These are phyloP conservation scores for Aspergillus affinis DNA, from an alignment of 495 filamentous ascomycete species.

Conservation along the genomic window DNA sequence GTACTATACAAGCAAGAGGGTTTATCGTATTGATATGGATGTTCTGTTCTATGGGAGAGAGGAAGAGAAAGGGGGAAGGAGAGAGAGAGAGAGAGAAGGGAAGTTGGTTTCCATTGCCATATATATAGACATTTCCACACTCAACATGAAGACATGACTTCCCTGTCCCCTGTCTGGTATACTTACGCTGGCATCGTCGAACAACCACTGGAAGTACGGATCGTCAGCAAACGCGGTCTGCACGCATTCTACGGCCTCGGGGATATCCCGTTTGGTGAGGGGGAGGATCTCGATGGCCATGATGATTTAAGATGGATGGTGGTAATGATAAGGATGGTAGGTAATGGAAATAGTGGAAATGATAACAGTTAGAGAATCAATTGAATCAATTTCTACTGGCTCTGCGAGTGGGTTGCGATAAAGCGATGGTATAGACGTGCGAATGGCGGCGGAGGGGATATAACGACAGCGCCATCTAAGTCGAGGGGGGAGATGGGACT, in stretches of 20 bases:
- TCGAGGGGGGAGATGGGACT: neutral
- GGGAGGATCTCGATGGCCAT: slow-evolving; percentile 59
- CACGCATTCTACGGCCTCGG: slow-evolving; percentile 57
- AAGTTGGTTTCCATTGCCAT: neutral
- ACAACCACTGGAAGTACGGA: slow-evolving; percentile 65
- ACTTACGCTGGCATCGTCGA: slow-evolving; percentile 50
- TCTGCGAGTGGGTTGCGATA: slow-evolving; percentile 37
- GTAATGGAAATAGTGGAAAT: slow-evolving; percentile 1
- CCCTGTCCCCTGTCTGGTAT: neutral
- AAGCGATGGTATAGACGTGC: slow-evolving; percentile 40
- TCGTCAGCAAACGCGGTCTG: slow-evolving; percentile 64
- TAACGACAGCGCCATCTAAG: slow-evolving; percentile 41
- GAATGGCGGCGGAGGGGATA: slow-evolving; percentile 38
- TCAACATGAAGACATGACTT: neutral
- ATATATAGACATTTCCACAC: too few species aligned
- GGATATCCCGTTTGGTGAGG: slow-evolving; percentile 58
- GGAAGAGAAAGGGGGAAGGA: neutral
- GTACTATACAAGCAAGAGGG: slow-evolving; percentile 38
- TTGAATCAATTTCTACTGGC: slow-evolving; percentile 34
- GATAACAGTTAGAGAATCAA: slow-evolving; percentile 12
- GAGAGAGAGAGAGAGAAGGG: too few species aligned
- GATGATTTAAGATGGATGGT: slow-evolving; percentile 9
- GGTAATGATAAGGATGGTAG: too few species aligned
- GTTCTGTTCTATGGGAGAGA: slow-evolving; percentile 4
- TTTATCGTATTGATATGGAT: slow-evolving; percentile 15